Conservation (phyloP, 306 rosid genomes). For the Acacia crassicarpa region DNA sequence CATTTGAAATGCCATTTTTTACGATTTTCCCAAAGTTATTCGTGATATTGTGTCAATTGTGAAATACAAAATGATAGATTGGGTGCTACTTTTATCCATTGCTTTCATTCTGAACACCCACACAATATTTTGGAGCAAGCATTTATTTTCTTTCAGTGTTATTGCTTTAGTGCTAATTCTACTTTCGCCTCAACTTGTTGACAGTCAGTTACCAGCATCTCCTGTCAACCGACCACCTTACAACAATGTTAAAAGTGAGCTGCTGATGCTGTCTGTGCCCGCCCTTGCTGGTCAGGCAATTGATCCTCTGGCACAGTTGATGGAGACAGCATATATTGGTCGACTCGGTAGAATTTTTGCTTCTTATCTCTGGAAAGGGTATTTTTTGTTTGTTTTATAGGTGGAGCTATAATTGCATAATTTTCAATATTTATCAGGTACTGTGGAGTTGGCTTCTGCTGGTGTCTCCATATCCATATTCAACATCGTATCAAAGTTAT, state of each 20-base stretch:
- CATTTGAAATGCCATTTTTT: background rate
- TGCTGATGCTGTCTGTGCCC: constrained; percentile 66
- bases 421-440: constrained; percentile 45
- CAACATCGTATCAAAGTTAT: constrained; percentile 83
- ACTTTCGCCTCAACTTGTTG: constrained; percentile 22
- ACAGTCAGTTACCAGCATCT: constrained; percentile 46
- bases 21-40: background rate
- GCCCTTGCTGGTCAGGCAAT: constrained; percentile 91
- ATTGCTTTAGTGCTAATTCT: background rate
- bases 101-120: background rate
- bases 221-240: constrained; percentile 18
- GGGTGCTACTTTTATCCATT: background rate
- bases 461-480: constrained; percentile 87
- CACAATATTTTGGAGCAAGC: background rate
- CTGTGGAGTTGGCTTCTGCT: constrained; percentile 89
- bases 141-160: background rate
- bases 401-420: background rate
- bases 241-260: constrained; percentile 66
- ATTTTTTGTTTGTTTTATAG: background rate
- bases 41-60: background rate
- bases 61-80: background rate
- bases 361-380: background rate
- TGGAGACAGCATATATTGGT: constrained; percentile 98
- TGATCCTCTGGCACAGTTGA: constrained; percentile 85
- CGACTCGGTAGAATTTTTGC: constrained; percentile 55